phyloP scores from a whole-genome alignment of 192 early-diverging fungal species.

The Geosiphon pyriformis region DNA sequence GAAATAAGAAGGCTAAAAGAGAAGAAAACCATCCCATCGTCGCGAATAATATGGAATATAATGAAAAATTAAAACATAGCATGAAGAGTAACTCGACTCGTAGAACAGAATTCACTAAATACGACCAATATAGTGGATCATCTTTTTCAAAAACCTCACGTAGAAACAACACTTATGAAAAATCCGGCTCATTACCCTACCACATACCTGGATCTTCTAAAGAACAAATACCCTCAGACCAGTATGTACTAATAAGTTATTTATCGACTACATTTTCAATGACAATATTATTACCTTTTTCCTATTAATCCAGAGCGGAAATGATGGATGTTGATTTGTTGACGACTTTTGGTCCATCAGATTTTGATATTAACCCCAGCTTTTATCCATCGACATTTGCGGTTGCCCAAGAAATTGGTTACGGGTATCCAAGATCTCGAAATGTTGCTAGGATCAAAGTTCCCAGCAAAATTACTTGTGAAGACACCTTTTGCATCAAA shows the following conservation, averaged over 20 bases:
- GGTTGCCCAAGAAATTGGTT: slow-evolving; percentile 50
- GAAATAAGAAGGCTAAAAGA: too few relatives aligned
- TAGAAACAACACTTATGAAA: neutral
- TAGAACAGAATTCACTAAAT: too few relatives aligned
- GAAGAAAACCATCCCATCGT: too few relatives aligned
- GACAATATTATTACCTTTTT: neutral
- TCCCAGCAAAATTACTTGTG: slow-evolving; percentile 46
- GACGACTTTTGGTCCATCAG: slow-evolving; percentile 15
- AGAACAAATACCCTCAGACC: slow-evolving; percentile 11
- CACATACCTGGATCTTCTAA: neutral
- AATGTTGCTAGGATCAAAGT: slow-evolving; percentile 39
- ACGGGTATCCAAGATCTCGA: slow-evolving; percentile 54
- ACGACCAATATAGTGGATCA: too few relatives aligned
- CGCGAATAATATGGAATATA: too few relatives aligned
- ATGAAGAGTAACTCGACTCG: too few relatives aligned
- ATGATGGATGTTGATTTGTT: neutral
- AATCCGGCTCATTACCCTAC: neutral
- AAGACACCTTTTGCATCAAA: slow-evolving; percentile 47
- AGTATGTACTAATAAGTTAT: neutral
- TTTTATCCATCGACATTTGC: slow-evolving; percentile 47
- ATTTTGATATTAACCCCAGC: slow-evolving; percentile 35
- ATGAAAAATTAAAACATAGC: too few relatives aligned
- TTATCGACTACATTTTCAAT: neutral
- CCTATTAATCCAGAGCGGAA: neutral
- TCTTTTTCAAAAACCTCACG: too few relatives aligned